Evolutionary conservation across 192 early-diverging fungal genomes (phyloP).

Genomic region (Rhizoclosmatium sp.): DNA sequence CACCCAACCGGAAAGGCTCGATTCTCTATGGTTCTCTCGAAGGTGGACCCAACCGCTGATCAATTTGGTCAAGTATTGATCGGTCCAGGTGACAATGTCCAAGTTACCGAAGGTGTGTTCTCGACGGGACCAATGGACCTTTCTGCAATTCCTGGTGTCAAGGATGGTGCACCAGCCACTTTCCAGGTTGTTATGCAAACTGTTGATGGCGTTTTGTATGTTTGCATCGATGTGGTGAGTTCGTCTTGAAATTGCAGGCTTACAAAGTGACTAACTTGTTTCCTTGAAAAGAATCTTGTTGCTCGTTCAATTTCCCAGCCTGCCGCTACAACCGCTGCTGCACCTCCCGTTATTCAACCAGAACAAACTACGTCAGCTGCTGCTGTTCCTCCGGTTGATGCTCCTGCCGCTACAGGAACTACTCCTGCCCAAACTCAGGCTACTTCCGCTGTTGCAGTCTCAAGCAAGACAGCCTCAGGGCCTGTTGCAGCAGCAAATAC

Average conservation of each 20-base stretch:
- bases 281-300: too few species aligned
- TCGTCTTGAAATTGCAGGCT: neutral
- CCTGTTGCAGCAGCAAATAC: too few species aligned
- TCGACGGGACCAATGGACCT: constrained; percentile 39
- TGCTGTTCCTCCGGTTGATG: too few species aligned
- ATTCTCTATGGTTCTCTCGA: constrained; percentile 50
- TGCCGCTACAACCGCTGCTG: too few species aligned
- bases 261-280: too few species aligned
- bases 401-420: too few species aligned
- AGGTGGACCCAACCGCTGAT: constrained; percentile 51
- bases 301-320: too few species aligned
- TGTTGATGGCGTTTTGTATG: constrained; percentile 7
- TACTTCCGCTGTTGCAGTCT: too few species aligned
- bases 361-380: too few species aligned
- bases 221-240: constrained; percentile 21
- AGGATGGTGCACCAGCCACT: constrained; percentile 12
- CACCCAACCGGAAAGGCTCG: constrained; percentile 46
- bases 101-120: constrained; percentile 37
- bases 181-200: constrained; percentile 18
- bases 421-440: too few species aligned
- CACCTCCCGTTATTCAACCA: too few species aligned
- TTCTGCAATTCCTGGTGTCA: neutral
- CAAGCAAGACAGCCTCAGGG: too few species aligned
- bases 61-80: constrained; percentile 25
- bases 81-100: constrained; percentile 2